Conservation (phyloP, 2,329 filamentous ascomycete species). For the Colletotrichum tofieldiae region DNA sequence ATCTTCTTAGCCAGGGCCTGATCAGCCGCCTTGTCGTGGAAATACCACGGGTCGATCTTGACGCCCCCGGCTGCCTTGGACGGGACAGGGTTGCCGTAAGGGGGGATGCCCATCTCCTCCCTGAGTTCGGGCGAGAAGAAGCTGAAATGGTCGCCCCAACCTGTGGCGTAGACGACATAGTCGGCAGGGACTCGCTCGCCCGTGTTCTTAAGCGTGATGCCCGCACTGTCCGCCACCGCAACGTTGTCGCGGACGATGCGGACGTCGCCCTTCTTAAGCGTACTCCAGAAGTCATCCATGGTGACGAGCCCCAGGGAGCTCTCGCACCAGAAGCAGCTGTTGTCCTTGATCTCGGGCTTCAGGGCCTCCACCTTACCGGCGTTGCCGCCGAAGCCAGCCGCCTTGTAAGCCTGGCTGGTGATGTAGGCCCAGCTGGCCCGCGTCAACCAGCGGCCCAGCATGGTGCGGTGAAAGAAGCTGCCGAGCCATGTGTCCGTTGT, state of each 20-base stretch:
- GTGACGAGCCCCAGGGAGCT: background rate
- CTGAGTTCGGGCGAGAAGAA: background rate
- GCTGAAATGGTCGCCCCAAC: background rate
- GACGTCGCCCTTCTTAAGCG: background rate
- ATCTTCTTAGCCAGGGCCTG: background rate
- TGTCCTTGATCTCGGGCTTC: background rate
- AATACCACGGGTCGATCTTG: background rate
- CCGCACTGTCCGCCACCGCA: background rate
- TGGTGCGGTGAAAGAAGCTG: background rate
- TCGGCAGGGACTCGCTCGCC: background rate
- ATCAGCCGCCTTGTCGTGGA: background rate
- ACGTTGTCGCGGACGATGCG: background rate
- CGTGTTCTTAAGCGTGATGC: background rate
- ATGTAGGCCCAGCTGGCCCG: background rate
- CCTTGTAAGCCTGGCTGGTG: background rate
- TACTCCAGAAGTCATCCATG: background rate
- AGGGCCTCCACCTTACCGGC: background rate
- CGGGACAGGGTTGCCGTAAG: background rate
- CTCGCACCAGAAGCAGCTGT: background rate
- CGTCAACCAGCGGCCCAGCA: background rate
- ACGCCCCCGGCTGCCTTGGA: background rate
- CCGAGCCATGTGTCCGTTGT: background rate
- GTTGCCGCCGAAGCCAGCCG: background rate
- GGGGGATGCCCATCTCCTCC: background rate
- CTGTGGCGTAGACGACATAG: background rate